These are phyloP conservation scores for Pulicaria dysenterica DNA, from an alignment of 129 eudicot species.

Conservation along the genomic window DNA sequence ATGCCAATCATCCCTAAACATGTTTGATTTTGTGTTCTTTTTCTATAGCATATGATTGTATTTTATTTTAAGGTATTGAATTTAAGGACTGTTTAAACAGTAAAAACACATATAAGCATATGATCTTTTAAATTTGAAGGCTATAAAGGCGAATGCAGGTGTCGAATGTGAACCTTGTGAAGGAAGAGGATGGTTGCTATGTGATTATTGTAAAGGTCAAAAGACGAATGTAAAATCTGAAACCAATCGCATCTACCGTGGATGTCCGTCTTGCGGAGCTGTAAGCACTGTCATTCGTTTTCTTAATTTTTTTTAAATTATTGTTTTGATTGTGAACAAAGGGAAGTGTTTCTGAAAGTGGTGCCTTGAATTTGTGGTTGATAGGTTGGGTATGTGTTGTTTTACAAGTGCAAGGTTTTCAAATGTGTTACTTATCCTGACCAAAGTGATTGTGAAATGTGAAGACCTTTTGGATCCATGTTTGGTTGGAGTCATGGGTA, in stretches of 20 bases:
- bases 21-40: too few species aligned
- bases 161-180: slow-evolving; percentile 79
- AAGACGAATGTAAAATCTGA: slow-evolving; percentile 81
- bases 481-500: neutral
- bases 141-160: slow-evolving; percentile 50
- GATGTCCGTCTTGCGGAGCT: slow-evolving; percentile 95
- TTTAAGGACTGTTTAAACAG: too few species aligned
- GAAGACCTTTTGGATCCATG: slow-evolving; percentile 28
- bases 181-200: slow-evolving; percentile 88
- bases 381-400: slow-evolving; percentile 73
- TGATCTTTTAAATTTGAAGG: neutral
- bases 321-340: neutral
- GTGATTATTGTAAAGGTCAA: slow-evolving; percentile 89
- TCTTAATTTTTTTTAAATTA: neutral
- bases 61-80: too few species aligned
- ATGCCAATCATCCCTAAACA: too few species aligned
- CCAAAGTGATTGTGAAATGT: slow-evolving; percentile 52
- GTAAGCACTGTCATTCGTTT: slow-evolving; percentile 43
- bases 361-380: neutral
- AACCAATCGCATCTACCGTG: slow-evolving; percentile 74
- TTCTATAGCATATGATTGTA: too few species aligned
- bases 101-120: too few species aligned
- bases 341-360: neutral
- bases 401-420: slow-evolving; percentile 88
- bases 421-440: slow-evolving; percentile 92